These are phyloP conservation scores for Acidiella bohemica DNA, from an alignment of 495 filamentous ascomycete species.

Conservation along the genomic window DNA sequence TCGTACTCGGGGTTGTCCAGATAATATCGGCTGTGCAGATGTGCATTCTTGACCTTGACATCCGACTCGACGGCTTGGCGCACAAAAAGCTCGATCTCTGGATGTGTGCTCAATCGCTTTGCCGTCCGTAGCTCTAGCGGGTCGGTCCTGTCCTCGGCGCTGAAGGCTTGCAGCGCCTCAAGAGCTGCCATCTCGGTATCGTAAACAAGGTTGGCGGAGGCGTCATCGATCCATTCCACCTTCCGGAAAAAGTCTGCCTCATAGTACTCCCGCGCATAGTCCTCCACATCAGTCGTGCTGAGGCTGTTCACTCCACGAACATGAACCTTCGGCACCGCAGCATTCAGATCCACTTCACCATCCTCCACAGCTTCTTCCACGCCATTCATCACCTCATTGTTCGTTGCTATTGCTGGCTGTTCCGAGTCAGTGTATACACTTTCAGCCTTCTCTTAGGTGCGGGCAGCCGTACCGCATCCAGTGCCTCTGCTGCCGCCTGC, in stretches of 20 bases:
- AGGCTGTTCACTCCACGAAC: constrained; percentile 71
- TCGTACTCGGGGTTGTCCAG: constrained; percentile 80
- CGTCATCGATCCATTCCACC: constrained; percentile 93
- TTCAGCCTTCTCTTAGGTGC: no score
- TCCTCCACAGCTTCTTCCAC: constrained; percentile 14
- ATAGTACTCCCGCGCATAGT: constrained; percentile 55
- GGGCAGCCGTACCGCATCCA: constrained; percentile 29
- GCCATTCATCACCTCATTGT: constrained; percentile 10
- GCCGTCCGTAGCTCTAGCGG: constrained; percentile 45
- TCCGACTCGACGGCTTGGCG: constrained; percentile 63
- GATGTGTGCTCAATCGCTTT: constrained; percentile 49
- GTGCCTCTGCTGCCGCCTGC: constrained; percentile 27
- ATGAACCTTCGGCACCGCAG: constrained; percentile 54
- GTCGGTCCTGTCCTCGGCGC: constrained; percentile 28
- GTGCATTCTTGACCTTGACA: constrained; percentile 61
- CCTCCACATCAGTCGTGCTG: constrained; percentile 59
- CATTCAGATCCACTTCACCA: constrained; percentile 13
- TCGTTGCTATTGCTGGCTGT: neutral
- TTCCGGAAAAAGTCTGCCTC: constrained; percentile 37
- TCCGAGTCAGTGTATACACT: no score
- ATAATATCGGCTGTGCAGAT: constrained; percentile 77
- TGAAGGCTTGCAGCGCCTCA: constrained; percentile 55
- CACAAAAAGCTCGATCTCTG: constrained; percentile 55
- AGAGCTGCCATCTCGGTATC: constrained; percentile 51
- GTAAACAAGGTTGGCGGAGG: constrained; percentile 76